Base-by-base conservation (phyloP, 495 filamentous ascomycete genomes). In the Penicillium flavigenum region DNA sequence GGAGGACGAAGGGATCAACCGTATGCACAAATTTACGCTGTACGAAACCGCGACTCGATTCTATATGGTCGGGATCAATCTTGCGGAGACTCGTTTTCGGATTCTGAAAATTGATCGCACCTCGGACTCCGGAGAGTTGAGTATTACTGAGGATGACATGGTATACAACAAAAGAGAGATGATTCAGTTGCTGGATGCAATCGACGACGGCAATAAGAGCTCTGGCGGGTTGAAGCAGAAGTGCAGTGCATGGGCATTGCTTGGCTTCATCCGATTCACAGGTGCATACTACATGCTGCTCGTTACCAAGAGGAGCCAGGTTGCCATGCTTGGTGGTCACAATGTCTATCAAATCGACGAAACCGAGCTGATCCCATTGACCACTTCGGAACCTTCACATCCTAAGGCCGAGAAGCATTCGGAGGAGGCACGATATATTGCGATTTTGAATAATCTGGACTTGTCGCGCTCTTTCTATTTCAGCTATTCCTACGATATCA, bases 401-500 rank as follows among this genome's bases (percentile, higher is more conserved):
- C 83, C 86, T 63, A 92, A 86, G 67, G 76, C 85, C 14, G 91
- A 97, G 59, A 83, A 86, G 51, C 92, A 96, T 66, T 81, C 89
- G 0, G 94, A 98, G 66, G 94, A 98, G 73, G 83, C 88, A 47
- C 83, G 94, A 45, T 98, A 92, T 69, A 81, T 97, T 43, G 81
- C 84, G 29, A 97, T 96, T 54, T 76, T 98, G 16, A 89, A 88
- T 69, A 95, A 96, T 63, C 80, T 98, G 10, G 94, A 98, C 68
- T 74, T 98, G 44, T 89, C 86, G 3, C 80, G 88, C 32, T 95
- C 89, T 0, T 98, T 98, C 69, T 98, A 98, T 75, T 98, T 97
- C 75, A 97, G 95, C 71, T 96, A 98, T 70, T 94, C 92, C 3
- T 98, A 98, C 72, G 90, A 98, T 65, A 89, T 98, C 66, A 98